These are phyloP conservation scores for Brassica carinata DNA, from an alignment of 345 rosid species.

Conservation along the genomic window DNA sequence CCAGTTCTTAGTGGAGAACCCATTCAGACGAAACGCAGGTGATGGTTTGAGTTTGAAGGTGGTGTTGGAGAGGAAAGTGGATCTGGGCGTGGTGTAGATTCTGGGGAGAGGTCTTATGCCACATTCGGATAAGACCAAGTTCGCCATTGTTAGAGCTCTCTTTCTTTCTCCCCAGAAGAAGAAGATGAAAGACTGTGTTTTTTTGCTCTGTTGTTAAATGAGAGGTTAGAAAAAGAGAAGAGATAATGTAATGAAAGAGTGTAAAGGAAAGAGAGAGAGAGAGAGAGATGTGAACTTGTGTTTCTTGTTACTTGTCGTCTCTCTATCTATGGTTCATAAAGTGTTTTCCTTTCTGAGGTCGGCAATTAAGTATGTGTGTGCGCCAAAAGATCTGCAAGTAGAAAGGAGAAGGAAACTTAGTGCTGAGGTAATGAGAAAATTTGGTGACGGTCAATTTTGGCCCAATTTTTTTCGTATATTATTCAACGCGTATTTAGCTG, in stretches of 20 bases:
- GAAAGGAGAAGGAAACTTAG: background rate
- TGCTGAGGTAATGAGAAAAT: background rate
- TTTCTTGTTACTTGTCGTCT: slow-evolving; percentile 34
- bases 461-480: background rate
- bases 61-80: slow-evolving; percentile 37
- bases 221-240: slow-evolving; percentile 24
- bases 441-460: slow-evolving; percentile 28
- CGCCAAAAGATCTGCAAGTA: slow-evolving; percentile 6
- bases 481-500: slow-evolving; percentile 28
- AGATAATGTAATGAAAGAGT: slow-evolving; percentile 34
- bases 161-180: slow-evolving; percentile 4
- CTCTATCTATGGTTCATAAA: slow-evolving; percentile 6
- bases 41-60: slow-evolving; percentile 28
- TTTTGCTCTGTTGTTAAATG: slow-evolving; percentile 2
- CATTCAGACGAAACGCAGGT: slow-evolving; percentile 35
- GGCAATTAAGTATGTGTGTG: background rate
- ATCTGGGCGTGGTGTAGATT: slow-evolving; percentile 49
- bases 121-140: slow-evolving; percentile 72
- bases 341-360: slow-evolving; percentile 12
- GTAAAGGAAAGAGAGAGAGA: background rate
- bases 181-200: slow-evolving; percentile 7
- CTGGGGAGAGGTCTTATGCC: slow-evolving; percentile 72
- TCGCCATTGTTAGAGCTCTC: slow-evolving; percentile 70
- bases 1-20: slow-evolving; percentile 41
- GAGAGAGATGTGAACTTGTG: slow-evolving; percentile 33